Evolutionary conservation across 352 stramenopile species (phyloP).

Genomic region (Globisporangium nunn): DNA sequence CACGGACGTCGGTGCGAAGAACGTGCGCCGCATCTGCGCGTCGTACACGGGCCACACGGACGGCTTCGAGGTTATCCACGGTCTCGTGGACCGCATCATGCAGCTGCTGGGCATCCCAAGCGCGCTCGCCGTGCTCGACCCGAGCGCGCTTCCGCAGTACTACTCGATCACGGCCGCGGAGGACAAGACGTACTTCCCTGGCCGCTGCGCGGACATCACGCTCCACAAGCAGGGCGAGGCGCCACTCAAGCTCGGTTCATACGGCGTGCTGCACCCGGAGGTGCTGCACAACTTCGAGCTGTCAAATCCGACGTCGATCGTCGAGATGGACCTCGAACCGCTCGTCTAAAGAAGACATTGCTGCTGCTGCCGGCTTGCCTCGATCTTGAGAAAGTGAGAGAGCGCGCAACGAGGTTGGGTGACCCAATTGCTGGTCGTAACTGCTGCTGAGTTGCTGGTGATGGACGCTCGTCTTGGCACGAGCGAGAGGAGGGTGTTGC

Average conservation of each 20-base stretch:
- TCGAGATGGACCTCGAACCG: slow-evolving; percentile 98
- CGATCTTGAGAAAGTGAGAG: not conserved
- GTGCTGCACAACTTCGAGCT: slow-evolving; percentile 98
- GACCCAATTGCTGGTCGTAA: not conserved
- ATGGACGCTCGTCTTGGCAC: not conserved
- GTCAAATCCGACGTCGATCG: slow-evolving; percentile 91
- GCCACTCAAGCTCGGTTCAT: slow-evolving; percentile 87
- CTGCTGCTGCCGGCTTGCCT: not conserved
- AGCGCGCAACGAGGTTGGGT: not conserved
- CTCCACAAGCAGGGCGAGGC: slow-evolving; percentile 69
- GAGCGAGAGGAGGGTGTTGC: not conserved
- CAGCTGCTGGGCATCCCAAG: slow-evolving; percentile 92
- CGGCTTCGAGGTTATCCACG: slow-evolving; percentile 99
- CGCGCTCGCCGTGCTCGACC: slow-evolving; percentile 52
- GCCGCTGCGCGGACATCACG: slow-evolving; percentile 93
- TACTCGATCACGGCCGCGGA: slow-evolving; percentile 63
- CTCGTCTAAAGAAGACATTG: slow-evolving; percentile 83
- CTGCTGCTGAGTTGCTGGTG: too few species aligned
- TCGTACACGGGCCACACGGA: slow-evolving; percentile 96
- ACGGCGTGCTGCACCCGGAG: slow-evolving; percentile 97
- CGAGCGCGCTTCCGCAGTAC: slow-evolving; percentile 70
- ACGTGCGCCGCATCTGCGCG: slow-evolving; percentile 93
- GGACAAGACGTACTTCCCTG: slow-evolving; percentile 92
- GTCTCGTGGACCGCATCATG: slow-evolving; percentile 98
- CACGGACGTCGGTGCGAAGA: slow-evolving; percentile 93